Base-by-base conservation (phyloP, 306 rosid genomes). In the Clitoria ternatea region DNA sequence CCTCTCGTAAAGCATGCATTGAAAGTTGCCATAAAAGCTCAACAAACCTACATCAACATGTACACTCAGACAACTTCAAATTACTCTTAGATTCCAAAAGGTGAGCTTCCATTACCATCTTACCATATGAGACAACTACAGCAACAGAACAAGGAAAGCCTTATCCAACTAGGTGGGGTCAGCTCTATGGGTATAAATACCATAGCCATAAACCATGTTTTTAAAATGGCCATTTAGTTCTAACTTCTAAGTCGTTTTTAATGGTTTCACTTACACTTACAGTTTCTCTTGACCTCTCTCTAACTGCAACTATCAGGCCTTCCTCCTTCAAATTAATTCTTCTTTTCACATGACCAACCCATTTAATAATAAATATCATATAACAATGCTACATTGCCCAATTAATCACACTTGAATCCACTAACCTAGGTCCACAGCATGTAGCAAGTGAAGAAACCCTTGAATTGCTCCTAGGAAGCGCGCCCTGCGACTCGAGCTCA, bases 1-100 rank as follows among this genome's bases (percentile, higher is more conserved):
- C 99, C 85, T 95, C 99, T 49, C 95, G 85, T 81, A 95, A 76
- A 53, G 97, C 99, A 86, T 95, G 99, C 96, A 95, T 73, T 40
- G 99, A 94, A 82, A 94, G 97, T 82, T 94, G 97, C 99, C 99
- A 94, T 64, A 94, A 76, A 61, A 94, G 99, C 83, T 94, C 99
- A 37, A 94, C 99, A 87, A 94, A 94, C 81, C 99, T 94, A 91
- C 72, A 73, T 10, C 48, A 56, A 60, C 55, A 63, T 43, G 64
- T 30, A 49, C 18, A 57, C 45, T 35, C n/a, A 61, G 66, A 53
- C 22, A 47, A 71, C 45, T 75, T 36, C 8, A 67, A 45, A 72
- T 67, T 37, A 40, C 2, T 5, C 40, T 26, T 45, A 68, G 30
- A 61, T 69, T 45, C 19, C 15, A 72, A 67, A 36, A 17, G 19